These are phyloP conservation scores for Prunus campanulata DNA, from an alignment of 306 rosid species.

Conservation along the genomic window DNA sequence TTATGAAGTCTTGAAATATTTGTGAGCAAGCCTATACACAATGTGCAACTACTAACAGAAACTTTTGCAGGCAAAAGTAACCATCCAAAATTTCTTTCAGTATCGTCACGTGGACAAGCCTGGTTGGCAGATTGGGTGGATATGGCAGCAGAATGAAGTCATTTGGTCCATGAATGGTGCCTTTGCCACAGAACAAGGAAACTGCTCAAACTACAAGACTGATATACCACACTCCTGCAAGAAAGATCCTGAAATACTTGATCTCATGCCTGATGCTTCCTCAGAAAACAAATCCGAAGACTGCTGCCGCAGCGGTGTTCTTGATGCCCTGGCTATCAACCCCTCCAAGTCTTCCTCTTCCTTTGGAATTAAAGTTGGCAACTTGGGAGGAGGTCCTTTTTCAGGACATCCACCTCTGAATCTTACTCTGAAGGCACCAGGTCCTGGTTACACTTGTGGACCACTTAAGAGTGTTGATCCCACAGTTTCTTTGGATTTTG, in stretches of 20 bases:
- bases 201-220: slow-evolving; percentile 49
- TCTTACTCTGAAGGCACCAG: slow-evolving; percentile 66
- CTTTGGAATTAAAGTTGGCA: slow-evolving; percentile 63
- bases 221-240: slow-evolving; percentile 65
- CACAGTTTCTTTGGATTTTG: slow-evolving; percentile 46
- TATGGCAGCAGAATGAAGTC: slow-evolving; percentile 63
- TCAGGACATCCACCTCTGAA: slow-evolving; percentile 42
- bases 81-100: slow-evolving; percentile 49
- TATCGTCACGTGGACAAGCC: slow-evolving; percentile 72
- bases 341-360: slow-evolving; percentile 56
- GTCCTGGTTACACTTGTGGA: slow-evolving; percentile 79
- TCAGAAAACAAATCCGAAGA: slow-evolving; percentile 46
- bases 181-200: slow-evolving; percentile 57
- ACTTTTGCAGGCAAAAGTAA: slow-evolving; percentile 64
- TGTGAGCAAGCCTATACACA: no score
- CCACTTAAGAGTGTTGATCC: slow-evolving; percentile 51
- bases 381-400: slow-evolving; percentile 20
- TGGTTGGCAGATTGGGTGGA: slow-evolving; percentile 79
- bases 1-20: no score
- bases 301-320: slow-evolving; percentile 69
- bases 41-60: not conserved
- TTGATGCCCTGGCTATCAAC: slow-evolving; percentile 50
- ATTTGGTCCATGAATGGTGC: slow-evolving; percentile 82
- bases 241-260: slow-evolving; percentile 51
- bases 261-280: slow-evolving; percentile 40